Evolutionary conservation across 495 filamentous ascomycete species (phyloP).

Genomic region (Aspergillus sclerotiicarbonarius): DNA sequence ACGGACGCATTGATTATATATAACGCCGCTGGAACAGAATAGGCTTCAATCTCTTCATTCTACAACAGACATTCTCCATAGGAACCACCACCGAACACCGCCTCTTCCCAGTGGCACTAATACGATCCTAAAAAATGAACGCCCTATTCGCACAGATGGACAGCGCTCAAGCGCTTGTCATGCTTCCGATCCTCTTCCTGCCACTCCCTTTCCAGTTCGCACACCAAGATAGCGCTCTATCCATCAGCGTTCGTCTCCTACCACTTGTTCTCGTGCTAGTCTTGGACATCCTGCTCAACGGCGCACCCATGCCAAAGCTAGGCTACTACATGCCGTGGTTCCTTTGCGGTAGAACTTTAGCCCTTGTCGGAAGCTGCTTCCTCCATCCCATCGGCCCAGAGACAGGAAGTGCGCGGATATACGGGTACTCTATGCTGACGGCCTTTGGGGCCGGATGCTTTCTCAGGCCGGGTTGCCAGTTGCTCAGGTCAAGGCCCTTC

Average conservation of each 20-base stretch:
- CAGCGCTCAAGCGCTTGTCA: too few relatives aligned
- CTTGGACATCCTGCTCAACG: constrained; percentile 37
- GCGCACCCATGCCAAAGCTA: constrained; percentile 43
- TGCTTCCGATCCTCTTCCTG: constrained; percentile 37
- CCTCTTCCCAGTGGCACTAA: constrained; percentile 54
- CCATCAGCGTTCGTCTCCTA: constrained; percentile 37
- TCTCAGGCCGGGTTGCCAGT: too few relatives aligned
- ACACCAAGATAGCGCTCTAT: constrained; percentile 29
- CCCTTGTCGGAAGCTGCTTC: constrained; percentile 35
- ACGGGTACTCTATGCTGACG: too few relatives aligned
- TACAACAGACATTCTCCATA: constrained; percentile 42
- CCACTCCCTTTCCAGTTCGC: constrained; percentile 51
- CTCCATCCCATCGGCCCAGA: too few relatives aligned
- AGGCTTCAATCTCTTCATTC: constrained; percentile 31
- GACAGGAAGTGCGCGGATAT: too few relatives aligned
- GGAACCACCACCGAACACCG: constrained; percentile 46
- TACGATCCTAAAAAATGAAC: not conserved
- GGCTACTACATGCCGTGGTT: constrained; percentile 60
- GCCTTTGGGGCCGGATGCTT: too few relatives aligned
- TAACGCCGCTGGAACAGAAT: too few relatives aligned
- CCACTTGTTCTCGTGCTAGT: constrained; percentile 30
- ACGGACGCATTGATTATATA: too few relatives aligned
- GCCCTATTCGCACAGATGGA: not conserved
- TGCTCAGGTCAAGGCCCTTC: too few relatives aligned
- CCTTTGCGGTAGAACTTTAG: constrained; percentile 42